phyloP scores from a whole-genome alignment of 2,329 filamentous ascomycete genomes.

The Cryphonectria japonica region DNA sequence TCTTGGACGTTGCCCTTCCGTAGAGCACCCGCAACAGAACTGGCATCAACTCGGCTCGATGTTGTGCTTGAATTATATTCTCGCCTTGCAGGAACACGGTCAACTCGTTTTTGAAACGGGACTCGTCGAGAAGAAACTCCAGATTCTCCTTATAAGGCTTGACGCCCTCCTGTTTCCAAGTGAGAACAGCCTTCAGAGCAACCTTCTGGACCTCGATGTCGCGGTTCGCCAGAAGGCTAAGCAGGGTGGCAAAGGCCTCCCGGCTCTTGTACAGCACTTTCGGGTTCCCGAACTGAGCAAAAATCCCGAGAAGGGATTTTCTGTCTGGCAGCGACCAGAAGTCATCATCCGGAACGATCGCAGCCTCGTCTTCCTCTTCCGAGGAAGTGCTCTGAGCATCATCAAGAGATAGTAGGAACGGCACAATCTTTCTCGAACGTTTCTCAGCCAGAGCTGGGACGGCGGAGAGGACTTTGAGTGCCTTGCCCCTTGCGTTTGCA shows the following conservation, averaged over 20 bases:
- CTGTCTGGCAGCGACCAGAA: conserved; percentile 78
- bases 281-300: conserved; percentile 85
- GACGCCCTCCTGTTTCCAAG: conserved; percentile 83
- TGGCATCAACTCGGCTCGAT: conserved; percentile 77
- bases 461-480: conserved; percentile 75
- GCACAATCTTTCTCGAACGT: conserved; percentile 80
- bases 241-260: conserved; percentile 75
- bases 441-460: conserved; percentile 82
- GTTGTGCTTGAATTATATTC: conserved; percentile 71
- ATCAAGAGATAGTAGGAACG: conserved; percentile 84
- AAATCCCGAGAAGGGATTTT: conserved; percentile 79
- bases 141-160: conserved; percentile 83
- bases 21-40: conserved; percentile 87
- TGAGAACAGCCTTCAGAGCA: conserved; percentile 80
- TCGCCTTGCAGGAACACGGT: conserved; percentile 82
- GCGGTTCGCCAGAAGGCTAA: conserved; percentile 81
- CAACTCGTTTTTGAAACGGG: conserved; percentile 91
- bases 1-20: conserved; percentile 83
- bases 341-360: conserved; percentile 43
- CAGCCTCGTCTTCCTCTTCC: conserved; percentile 48
- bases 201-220: conserved; percentile 88
- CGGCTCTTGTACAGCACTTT: conserved; percentile 77
- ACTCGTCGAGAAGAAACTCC: conserved; percentile 85
- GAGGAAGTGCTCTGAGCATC: conserved; percentile 50
- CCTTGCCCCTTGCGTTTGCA: conserved; percentile 70